phyloP scores from a whole-genome alignment of 768 basidiomycete species.

The Antrodiella citrinella region DNA sequence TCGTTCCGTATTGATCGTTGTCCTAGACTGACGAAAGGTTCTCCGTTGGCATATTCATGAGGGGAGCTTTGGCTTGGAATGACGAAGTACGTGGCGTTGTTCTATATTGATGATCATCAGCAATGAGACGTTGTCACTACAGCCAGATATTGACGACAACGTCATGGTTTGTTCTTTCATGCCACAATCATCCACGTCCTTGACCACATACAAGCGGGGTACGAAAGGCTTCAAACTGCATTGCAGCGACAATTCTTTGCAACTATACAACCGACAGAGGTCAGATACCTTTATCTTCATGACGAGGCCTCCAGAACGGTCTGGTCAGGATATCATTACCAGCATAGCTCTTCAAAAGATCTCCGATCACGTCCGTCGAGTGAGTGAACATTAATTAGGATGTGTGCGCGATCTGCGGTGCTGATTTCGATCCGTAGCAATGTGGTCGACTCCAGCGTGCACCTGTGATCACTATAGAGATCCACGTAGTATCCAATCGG shows the following conservation, averaged over 20 bases:
- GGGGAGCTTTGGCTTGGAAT: constrained; percentile 44
- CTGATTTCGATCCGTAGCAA: constrained; percentile 35
- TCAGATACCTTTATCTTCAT: constrained; percentile 54
- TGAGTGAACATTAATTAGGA: constrained; percentile 17
- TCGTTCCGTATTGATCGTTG: too few species aligned
- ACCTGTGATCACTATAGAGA: constrained; percentile 45
- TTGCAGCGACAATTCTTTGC: constrained; percentile 45
- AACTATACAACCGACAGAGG: constrained; percentile 47
- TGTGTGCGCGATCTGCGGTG: too few species aligned
- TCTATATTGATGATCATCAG: background rate
- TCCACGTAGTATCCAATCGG: constrained; percentile 63
- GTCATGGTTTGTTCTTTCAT: constrained; percentile 59
- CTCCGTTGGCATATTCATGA: constrained; percentile 54
- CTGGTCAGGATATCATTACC: constrained; percentile 38
- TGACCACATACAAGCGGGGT: constrained; percentile 44
- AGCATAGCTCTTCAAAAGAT: constrained; percentile 63
- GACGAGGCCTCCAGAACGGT: constrained; percentile 34
- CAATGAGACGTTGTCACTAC: constrained; percentile 32
- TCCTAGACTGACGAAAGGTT: constrained; percentile 54
- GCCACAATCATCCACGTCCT: constrained; percentile 38
- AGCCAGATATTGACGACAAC: constrained; percentile 48
- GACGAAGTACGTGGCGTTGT: constrained; percentile 13
- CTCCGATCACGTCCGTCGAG: constrained; percentile 43
- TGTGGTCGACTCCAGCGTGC: constrained; percentile 47
- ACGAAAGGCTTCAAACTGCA: constrained; percentile 47